Conservation (phyloP, 1,284 basidiomycete genomes). For the Psilocybe mexicana region DNA sequence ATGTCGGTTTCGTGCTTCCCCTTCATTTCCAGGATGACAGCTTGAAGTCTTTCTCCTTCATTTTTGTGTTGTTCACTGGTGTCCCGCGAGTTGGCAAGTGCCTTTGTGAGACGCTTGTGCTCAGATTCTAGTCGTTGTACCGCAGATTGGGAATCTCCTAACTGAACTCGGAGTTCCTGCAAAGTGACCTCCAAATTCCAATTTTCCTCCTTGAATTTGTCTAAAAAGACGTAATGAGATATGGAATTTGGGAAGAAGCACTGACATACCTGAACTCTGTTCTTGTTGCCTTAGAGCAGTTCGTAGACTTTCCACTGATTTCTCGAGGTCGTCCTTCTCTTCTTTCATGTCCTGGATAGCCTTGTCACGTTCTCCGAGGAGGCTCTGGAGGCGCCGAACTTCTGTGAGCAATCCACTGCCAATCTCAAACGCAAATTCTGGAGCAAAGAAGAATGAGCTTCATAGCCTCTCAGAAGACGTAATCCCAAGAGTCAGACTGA, state of each 20-base stretch:
- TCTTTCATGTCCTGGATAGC: conserved; percentile 84
- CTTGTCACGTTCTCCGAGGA: conserved; percentile 87
- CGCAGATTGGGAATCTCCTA: conserved; percentile 66
- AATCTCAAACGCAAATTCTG: conserved; percentile 96
- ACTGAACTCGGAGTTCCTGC: conserved; percentile 82
- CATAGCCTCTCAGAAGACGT: conserved; percentile 17
- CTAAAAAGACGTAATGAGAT: conserved; percentile 29
- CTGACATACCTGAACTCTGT: conserved; percentile 65
- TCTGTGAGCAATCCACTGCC: conserved; percentile 88
- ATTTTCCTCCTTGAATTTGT: conserved; percentile 95
- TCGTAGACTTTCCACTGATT: conserved; percentile 69
- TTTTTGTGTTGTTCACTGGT: conserved; percentile 83
- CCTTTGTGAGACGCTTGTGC: conserved; percentile 77
- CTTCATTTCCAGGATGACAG: conserved; percentile 71
- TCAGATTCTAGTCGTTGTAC: conserved; percentile 79
- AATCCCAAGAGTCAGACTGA: conserved; percentile 39
- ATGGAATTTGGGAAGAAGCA: background rate
- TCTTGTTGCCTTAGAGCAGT: conserved; percentile 76
- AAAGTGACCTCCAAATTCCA: conserved; percentile 96
- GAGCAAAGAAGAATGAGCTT: conserved; percentile 20
- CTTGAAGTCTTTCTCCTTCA: conserved; percentile 77
- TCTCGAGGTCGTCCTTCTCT: conserved; percentile 84
- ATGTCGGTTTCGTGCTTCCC: conserved; percentile 92
- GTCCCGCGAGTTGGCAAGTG: conserved; percentile 76
- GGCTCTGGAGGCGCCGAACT: conserved; percentile 83